Conservation (phyloP, 2,329 filamentous ascomycete species). For the Cercospora sp. region DNA sequence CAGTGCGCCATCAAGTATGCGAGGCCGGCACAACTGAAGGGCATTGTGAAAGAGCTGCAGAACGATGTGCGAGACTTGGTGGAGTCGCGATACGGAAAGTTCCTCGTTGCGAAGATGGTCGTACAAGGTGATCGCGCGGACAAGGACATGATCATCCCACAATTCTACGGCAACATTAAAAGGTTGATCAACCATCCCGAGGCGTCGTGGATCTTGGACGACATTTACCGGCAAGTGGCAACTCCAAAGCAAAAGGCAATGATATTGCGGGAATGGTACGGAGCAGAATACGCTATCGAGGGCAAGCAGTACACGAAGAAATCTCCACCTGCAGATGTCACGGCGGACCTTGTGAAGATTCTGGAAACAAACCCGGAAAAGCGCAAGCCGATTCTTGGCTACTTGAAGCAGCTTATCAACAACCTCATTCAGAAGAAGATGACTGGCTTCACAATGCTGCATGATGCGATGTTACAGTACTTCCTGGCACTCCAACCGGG, state of each 20-base stretch:
- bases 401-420: slow-evolving; percentile 84
- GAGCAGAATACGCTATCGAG: slow-evolving; percentile 85
- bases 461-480: slow-evolving; percentile 98
- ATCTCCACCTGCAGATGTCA: slow-evolving; percentile 33
- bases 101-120: slow-evolving; percentile 91
- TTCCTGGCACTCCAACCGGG: slow-evolving; percentile 77
- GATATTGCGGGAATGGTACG: slow-evolving; percentile 93
- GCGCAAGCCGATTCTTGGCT: slow-evolving; percentile 80
- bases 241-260: slow-evolving; percentile 82
- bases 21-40: slow-evolving; percentile 76
- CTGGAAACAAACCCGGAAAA: slow-evolving; percentile 79
- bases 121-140: slow-evolving; percentile 89
- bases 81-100: slow-evolving; percentile 96
- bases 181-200: slow-evolving; percentile 95
- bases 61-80: slow-evolving; percentile 82
- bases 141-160: slow-evolving; percentile 82
- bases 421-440: slow-evolving; percentile 93
- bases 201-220: slow-evolving; percentile 95
- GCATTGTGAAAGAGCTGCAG: slow-evolving; percentile 83
- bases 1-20: slow-evolving; percentile 98
- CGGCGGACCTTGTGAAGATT: slow-evolving; percentile 72
- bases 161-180: slow-evolving; percentile 92
- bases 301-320: slow-evolving; percentile 59
- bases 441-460: slow-evolving; percentile 94
- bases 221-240: slow-evolving; percentile 88